phyloP scores from a whole-genome alignment of 2,329 filamentous ascomycete species.

The Diaporthe citriasiana region DNA sequence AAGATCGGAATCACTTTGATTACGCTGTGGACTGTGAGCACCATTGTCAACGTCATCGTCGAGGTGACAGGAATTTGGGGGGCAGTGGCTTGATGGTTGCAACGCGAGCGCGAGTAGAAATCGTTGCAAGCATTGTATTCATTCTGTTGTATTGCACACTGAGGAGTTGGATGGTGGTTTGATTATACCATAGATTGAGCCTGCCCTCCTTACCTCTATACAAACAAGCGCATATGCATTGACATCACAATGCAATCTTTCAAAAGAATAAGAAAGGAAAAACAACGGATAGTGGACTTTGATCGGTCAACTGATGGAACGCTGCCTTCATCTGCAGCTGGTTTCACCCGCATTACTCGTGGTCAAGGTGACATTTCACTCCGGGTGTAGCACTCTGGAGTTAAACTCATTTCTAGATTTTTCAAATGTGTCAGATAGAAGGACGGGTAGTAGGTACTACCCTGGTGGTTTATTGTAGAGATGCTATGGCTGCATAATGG shows the following conservation, averaged over 20 bases:
- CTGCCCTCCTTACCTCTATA: conserved; percentile 3
- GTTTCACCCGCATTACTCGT: too few species aligned
- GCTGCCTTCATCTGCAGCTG: too few species aligned
- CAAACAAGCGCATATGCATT: background rate
- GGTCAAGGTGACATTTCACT: too few species aligned
- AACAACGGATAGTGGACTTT: background rate
- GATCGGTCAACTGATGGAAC: too few species aligned
- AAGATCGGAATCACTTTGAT: conserved; percentile 87
- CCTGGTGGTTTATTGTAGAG: too few species aligned
- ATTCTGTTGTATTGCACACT: background rate
- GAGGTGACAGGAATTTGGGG: conserved; percentile 75
- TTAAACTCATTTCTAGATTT: too few species aligned
- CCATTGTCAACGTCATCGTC: conserved; percentile 83
- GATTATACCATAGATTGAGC: conserved; percentile 16
- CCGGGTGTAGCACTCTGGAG: too few species aligned
- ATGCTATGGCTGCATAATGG: too few species aligned
- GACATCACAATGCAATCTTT: conserved; percentile 2
- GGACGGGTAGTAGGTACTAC: too few species aligned
- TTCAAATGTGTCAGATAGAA: too few species aligned
- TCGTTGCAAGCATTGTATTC: conserved; percentile 2
- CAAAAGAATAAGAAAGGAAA: too few species aligned
- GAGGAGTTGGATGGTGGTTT: background rate
- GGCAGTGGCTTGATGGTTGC: conserved; percentile 47
- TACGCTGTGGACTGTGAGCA: conserved; percentile 84
- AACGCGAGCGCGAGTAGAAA: background rate